Evolutionary conservation across 805 yeast genomes (phyloP), one percentile per base, ranked within the genome.

Genomic region (Teunomyces tritomae): DNA sequence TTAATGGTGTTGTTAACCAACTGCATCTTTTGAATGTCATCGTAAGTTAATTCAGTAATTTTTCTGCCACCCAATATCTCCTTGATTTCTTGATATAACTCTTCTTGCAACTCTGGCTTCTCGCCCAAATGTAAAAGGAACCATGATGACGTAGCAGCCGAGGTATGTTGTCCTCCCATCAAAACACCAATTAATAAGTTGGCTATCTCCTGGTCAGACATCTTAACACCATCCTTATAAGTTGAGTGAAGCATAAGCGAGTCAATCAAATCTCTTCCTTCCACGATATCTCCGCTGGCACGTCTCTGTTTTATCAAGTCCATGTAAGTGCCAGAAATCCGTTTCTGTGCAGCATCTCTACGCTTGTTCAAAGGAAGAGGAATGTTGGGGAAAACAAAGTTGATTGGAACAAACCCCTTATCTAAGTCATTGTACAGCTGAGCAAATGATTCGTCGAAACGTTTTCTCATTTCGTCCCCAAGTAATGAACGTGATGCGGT

Each of bases 121-220:
- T 85, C 95, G 54, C 89, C 97, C 49, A 92, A 76, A 62, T 92
- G 98, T 53, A 94, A 77, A 60, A 94, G 73, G 60, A 84, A 83
- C 99, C 99, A 92, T 16, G 97, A 85, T 30, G 96, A 87, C 14
- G 98, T 94, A 13, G 98, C 80, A 35, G 97, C 92, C 53, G 96
- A 87, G 20, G 99, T 92, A 68, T 92, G 99, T 75, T 92, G 99
- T 53, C 98, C 99, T 58, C 98, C 99, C 99, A 92, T 92, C 49
- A 94, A 77, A 43, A 94, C 87, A 64, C 98, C 99, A 67, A 92
- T 92, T 63, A 89, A 76, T 65, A 94, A 76, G 68, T 91, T 87
- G 40, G 98, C 94, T 62, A 92, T 89, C 71, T 92, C 96, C 65
- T 84, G 84, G 67, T 94, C 98, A 16, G 96, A 85, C 97, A 92